Evolutionary conservation across 208 protist genomes (phyloP), one percentile per base, ranked within the genome.

Genomic region (Eutreptiella sp.): DNA sequence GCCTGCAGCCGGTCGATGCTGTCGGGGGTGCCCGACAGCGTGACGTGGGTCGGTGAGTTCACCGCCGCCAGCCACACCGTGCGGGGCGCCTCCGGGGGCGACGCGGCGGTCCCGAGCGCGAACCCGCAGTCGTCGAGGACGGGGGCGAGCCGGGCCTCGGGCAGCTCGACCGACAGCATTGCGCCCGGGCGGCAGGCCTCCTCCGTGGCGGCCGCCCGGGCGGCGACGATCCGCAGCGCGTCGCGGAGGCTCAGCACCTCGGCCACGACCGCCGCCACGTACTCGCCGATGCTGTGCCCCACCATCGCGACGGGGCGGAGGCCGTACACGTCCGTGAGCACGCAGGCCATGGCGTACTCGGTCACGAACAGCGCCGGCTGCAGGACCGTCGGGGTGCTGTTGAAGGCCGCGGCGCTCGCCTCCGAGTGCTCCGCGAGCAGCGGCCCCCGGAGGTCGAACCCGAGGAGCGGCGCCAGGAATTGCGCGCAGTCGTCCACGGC

Each of bases 281-380:
- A 60, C 55, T 73, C 68, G 33, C 68, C 68, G 41, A 73, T 68
- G 27, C 53, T 66, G 42, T 73, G 68, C 28, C 68, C 68, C 9
- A 43, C 59, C 2, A 73, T 1, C 24, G 46, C 45, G 38, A 27
- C 41, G 4, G 68, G 68, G 19, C 21, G 3, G n/a, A 73, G 27
- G 38, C 66, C 66, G n/a, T n/a, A n/a, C 28, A 34, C n/a, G 33
- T 36, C 26, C 27, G 53, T 42, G 36, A 60, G 3, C 38, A 73
- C 54, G 14, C n/a, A 24, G 32, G 66, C 60, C 9, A 73, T 24
- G 24, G 58, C 38, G n/a, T 53, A 45, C 39, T 73, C 68, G 3
- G 60, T 47, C 5, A 38, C 62, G 64, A 73, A 73, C 48, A 73
- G 55, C 28, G 52, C 42, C 11, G 68, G 68, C 39, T 73, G 68